Percentiles rank a stretch among this genome's conserved stretches.
These are phyloP conservation scores for Nitzschia inconspicua DNA, from an alignment of 108 stramenopile species.

Conservation along the genomic window DNA sequence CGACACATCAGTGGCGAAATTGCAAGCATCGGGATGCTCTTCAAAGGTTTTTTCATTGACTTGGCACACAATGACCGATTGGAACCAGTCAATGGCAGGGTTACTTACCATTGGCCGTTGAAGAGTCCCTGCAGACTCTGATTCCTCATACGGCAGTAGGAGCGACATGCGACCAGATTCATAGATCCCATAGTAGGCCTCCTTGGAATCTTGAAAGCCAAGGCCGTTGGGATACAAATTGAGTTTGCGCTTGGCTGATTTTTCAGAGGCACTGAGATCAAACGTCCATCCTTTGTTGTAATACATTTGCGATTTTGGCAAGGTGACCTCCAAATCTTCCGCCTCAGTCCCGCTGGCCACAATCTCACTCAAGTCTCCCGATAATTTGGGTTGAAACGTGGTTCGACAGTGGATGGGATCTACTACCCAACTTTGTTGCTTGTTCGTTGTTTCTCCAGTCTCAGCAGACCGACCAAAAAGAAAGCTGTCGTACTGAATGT, in stretches of 20 bases:
- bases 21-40: constrained; percentile 28
- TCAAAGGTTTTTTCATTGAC: constrained; percentile 55
- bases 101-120: constrained; percentile 18
- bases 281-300: constrained; percentile 73
- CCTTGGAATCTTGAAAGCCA: constrained; percentile 67
- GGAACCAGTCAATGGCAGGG: constrained; percentile 35
- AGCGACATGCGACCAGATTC: constrained; percentile 40
- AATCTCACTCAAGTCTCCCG: constrained; percentile 34
- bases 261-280: constrained; percentile 53
- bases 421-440: constrained; percentile 31
- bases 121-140: background rate
- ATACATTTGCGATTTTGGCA: constrained; percentile 48
- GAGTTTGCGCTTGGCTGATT: constrained; percentile 43
- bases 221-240: constrained; percentile 37
- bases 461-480: constrained; percentile 25
- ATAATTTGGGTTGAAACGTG: constrained; percentile 55
- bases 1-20: constrained; percentile 37
- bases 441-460: background rate
- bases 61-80: constrained; percentile 55
- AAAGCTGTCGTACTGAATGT: constrained; percentile 3
- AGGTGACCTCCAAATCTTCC: constrained; percentile 47
- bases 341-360: constrained; percentile 40
- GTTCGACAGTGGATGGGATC: constrained; percentile 58
- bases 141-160: constrained; percentile 45
- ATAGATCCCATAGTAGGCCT: constrained; percentile 59